Evolutionary conservation across 1,284 basidiomycete species (phyloP), one percentile per base, ranked within the genome.

Genomic region (Puccinia novopanici): DNA sequence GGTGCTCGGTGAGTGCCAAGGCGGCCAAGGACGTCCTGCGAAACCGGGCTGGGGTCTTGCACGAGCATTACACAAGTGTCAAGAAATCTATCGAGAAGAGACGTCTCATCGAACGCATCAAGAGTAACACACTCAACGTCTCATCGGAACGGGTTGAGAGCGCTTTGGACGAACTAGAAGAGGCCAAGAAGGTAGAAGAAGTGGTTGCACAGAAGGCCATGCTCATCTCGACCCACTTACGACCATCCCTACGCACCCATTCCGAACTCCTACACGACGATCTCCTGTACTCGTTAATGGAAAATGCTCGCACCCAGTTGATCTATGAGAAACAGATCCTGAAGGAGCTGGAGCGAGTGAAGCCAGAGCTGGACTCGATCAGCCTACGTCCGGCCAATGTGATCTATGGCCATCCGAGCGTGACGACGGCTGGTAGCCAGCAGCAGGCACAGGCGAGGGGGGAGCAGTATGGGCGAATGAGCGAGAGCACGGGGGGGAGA

Each of bases 1-100:
- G 98, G 86, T 94, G 97, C 86, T 92, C 93, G 22, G 88, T 94
- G 86, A 97, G 97, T 84, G 93, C 95, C n/a, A 90, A 92, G 65
- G 93, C 94, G 15, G 95, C 94, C 2, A 96, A 95, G 83, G 87
- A 87, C 37, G 59, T 86, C 81, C 12, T 50, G 45, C 24, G 34
- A 34, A 68, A 57, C 50, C 77, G 30, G 15, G 37, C 77, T 12
- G 50, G 90, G 22, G 92, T 96, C 12, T 87, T 97, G 81, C 95
- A 98, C 84, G 95, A 97, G 85, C 93, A 95, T 81, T 94, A 96
- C 82, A 88, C 90, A 6, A 93, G 94, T 2, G 93, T 93, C 30
- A 97, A 97, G 85, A 89, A 90, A 3, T 92, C 93, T 3, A 97
- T 98, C 83, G 93, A 91, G 30, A 97, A 96, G 86, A 89, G 94